phyloP scores from a whole-genome alignment of 306 rosid genomes.

The Quercus dentata region DNA sequence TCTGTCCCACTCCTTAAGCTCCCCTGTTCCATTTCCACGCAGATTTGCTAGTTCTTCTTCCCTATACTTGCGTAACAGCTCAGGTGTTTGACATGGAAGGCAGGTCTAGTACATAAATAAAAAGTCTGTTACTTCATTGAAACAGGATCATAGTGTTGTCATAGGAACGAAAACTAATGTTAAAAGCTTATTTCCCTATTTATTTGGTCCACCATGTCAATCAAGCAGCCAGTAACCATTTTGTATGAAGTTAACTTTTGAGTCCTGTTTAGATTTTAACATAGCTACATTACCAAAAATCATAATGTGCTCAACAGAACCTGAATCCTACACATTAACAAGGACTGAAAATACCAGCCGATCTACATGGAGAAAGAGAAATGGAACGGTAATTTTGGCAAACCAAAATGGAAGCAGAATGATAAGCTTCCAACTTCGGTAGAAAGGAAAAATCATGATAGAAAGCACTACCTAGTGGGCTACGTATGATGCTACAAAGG shows the following conservation, averaged over 20 bases:
- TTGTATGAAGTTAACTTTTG: not conserved
- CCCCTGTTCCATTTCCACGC: slow-evolving; percentile 58
- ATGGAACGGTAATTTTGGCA: too few species aligned
- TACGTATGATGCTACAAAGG: not conserved
- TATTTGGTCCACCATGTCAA: not conserved
- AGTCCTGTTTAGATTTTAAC: not conserved
- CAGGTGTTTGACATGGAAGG: slow-evolving; percentile 75
- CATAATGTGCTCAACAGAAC: not conserved
- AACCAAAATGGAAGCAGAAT: not conserved
- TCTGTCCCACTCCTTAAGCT: slow-evolving; percentile 91
- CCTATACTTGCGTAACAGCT: slow-evolving; percentile 49
- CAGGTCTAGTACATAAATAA: slow-evolving; percentile 45
- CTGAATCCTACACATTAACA: not conserved
- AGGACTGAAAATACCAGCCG: not conserved
- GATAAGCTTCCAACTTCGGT: not conserved
- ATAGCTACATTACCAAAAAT: not conserved
- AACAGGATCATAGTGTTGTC: not conserved
- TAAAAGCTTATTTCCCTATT: too few species aligned
- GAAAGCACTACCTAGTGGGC: not conserved
- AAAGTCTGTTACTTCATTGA: not conserved
- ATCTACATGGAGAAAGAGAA: too few species aligned
- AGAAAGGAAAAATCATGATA: not conserved
- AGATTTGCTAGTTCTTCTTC: slow-evolving; percentile 65
- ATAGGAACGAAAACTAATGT: not conserved
- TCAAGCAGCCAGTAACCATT: not conserved